These are phyloP conservation scores for Diplodia scrobiculata DNA, from an alignment of 2,329 filamentous ascomycete genomes.

Conservation along the genomic window DNA sequence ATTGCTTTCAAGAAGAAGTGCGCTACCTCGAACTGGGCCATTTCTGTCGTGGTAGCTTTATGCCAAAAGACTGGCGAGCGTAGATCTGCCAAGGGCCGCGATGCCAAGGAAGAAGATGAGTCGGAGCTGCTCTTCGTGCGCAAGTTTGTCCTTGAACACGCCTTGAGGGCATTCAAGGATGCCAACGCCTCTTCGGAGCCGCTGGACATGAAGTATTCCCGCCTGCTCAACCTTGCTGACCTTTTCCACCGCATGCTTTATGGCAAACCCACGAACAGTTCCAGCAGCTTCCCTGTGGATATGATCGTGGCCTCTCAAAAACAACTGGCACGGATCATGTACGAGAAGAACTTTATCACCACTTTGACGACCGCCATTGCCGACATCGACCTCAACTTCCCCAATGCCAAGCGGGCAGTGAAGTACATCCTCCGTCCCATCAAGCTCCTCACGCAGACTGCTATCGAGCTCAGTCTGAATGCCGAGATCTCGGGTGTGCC, in stretches of 20 bases:
- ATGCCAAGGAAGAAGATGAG: slow-evolving; percentile 72
- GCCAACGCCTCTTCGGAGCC: slow-evolving; percentile 76
- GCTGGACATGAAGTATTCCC: slow-evolving; percentile 81
- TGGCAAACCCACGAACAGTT: slow-evolving; percentile 40
- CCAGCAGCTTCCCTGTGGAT: slow-evolving; percentile 29
- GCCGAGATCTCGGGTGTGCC: slow-evolving; percentile 71
- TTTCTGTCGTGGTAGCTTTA: slow-evolving; percentile 80
- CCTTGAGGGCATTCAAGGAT: slow-evolving; percentile 88
- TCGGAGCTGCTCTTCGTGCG: slow-evolving; percentile 87
- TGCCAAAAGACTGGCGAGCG: slow-evolving; percentile 86
- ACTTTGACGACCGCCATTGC: slow-evolving; percentile 89
- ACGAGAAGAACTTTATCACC: slow-evolving; percentile 92
- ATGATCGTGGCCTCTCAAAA: slow-evolving; percentile 63
- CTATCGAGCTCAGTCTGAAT: slow-evolving; percentile 78
- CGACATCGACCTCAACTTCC: slow-evolving; percentile 93
- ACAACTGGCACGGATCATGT: slow-evolving; percentile 92
- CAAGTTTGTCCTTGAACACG: slow-evolving; percentile 91
- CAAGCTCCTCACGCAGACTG: slow-evolving; percentile 82
- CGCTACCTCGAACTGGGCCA: slow-evolving; percentile 82
- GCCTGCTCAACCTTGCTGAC: slow-evolving; percentile 83
- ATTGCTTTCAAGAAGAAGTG: slow-evolving; percentile 79
- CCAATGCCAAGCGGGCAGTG: slow-evolving; percentile 86
- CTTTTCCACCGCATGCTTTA: slow-evolving; percentile 80
- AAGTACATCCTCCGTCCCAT: slow-evolving; percentile 94
- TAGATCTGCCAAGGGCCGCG: slow-evolving; percentile 59